Base-by-base conservation (phyloP, 352 stramenopile species). In the Phytopythium oedochilum region DNA sequence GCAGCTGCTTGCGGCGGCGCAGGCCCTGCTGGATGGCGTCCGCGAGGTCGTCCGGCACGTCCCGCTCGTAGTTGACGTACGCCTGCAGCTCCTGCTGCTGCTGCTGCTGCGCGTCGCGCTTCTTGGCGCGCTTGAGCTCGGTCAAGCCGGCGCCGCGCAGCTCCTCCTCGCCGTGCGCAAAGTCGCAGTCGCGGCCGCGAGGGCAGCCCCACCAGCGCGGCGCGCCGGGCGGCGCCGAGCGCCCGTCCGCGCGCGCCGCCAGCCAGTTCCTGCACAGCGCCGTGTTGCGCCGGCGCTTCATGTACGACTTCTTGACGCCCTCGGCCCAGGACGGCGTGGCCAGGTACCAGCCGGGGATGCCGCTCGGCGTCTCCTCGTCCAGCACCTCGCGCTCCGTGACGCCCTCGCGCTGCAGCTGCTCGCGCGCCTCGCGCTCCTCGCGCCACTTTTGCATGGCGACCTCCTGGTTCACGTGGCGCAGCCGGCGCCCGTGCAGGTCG, bases 391-490 rank as follows among this genome's bases (percentile, higher is more conserved):
- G 57, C 20, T 92, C 83, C 10, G 67, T 70, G 12, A 92, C 45
- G 34, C 70, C 76, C 9, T 77, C 56, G 31, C 79, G 76, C 40
- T 78, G 70, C 32, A 66, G 66, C 35, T 75, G 60, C 38, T 73
- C 68, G 25, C 83, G 80, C 15, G 60, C 50, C 34, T 78, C 75
- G 38, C 60, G 58, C 22, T 91, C 79, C 42, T 91, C 64, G 17
- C 60, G 69, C 85, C 83, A 95, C 66, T 95, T 93, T 44, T 78
- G 66, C 68, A 93, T 82, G 2, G 79, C 79, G 56, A 95, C 81
- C 62, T 95, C 83, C 50, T 95, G 83, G 63, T 94, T 95, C 62
- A 95, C 85, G 47, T 95, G 85, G 9, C 85, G 83, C 53, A 94
- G 65, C 0, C 85, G 78, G 17, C 85, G 79, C 22, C 85, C 85